Conservation (phyloP, 495 filamentous ascomycete species). For the Massariosphaeria phaeospora region DNA sequence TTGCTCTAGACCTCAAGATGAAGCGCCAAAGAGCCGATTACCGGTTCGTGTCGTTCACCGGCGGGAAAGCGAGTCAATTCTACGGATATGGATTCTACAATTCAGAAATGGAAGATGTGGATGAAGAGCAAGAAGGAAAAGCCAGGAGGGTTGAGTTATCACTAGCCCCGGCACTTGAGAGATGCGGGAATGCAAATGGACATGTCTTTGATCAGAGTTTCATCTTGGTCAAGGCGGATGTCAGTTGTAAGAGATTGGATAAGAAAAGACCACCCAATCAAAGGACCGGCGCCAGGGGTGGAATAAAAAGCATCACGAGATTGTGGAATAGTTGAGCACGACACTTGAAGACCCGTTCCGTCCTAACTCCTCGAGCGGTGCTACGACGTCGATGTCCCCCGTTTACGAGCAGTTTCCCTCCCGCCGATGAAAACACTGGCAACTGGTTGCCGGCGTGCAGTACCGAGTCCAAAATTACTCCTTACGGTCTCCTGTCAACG, state of each 20-base stretch:
- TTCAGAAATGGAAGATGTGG: slow-evolving; percentile 31
- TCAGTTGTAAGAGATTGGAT: slow-evolving; percentile 23
- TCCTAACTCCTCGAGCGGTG: too few species aligned
- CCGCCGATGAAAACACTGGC: too few species aligned
- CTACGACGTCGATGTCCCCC: too few species aligned
- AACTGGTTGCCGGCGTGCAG: too few species aligned
- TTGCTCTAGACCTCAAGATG: slow-evolving; percentile 32
- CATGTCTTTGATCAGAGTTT: slow-evolving; percentile 27
- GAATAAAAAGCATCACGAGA: slow-evolving; percentile 5
- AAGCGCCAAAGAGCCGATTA: slow-evolving; percentile 31
- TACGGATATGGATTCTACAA: slow-evolving; percentile 30
- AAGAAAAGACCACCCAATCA: background rate
- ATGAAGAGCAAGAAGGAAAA: slow-evolving; percentile 20
- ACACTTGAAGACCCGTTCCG: too few species aligned
- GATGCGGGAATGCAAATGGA: slow-evolving; percentile 33
- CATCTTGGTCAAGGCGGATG: slow-evolving; percentile 31
- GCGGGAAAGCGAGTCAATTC: slow-evolving; percentile 15
- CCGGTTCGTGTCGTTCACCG: slow-evolving; percentile 30
- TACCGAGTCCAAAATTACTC: too few species aligned
- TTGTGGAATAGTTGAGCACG: slow-evolving; percentile 15
- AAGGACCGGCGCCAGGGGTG: background rate
- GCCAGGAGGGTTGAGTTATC: slow-evolving; percentile 15
- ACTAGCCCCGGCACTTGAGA: slow-evolving; percentile 27
- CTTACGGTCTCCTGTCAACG: too few species aligned
- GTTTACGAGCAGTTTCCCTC: too few species aligned